Evolutionary conservation across 2,329 filamentous ascomycete genomes (phyloP).

Genomic region (Laburnicola sp.): DNA sequence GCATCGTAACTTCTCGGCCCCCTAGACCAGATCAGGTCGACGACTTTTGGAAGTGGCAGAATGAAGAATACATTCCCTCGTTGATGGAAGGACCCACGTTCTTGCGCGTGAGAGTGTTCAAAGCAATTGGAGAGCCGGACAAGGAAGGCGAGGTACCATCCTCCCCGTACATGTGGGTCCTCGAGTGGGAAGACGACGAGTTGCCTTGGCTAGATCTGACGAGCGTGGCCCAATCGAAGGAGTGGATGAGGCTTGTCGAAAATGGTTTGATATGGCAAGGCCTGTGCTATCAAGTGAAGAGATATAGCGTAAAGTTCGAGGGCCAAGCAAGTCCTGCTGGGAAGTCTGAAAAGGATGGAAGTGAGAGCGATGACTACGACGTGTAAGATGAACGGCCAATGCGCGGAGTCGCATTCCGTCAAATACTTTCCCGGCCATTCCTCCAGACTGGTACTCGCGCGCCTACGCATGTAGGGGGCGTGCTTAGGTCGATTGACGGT

Average conservation of each 20-base stretch:
- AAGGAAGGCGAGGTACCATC: conserved; percentile 2
- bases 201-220: conserved; percentile 10
- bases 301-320: conserved; percentile 9
- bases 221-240: conserved; percentile 4
- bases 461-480: too few relatives aligned
- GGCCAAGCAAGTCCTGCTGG: too few relatives aligned
- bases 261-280: conserved; percentile 6
- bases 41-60: conserved; percentile 6
- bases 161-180: conserved; percentile 4
- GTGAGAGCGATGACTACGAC: conserved; percentile 8
- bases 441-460: too few relatives aligned
- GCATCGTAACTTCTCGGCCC: conserved; percentile 2
- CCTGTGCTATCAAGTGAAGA: conserved; percentile 3
- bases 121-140: conserved; percentile 1
- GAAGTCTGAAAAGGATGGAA: too few relatives aligned
- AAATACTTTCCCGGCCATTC: too few relatives aligned
- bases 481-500: too few relatives aligned
- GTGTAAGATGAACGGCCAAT: not conserved
- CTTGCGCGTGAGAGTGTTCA: conserved; percentile 4
- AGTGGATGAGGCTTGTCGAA: conserved; percentile 4
- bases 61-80: not conserved
- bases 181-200: conserved; percentile 8
- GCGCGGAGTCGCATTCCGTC: too few relatives aligned
- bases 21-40: not conserved
- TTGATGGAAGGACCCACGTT: conserved; percentile 2